Conservation (phyloP, 768 basidiomycete species). For the Boletus sp. region DNA sequence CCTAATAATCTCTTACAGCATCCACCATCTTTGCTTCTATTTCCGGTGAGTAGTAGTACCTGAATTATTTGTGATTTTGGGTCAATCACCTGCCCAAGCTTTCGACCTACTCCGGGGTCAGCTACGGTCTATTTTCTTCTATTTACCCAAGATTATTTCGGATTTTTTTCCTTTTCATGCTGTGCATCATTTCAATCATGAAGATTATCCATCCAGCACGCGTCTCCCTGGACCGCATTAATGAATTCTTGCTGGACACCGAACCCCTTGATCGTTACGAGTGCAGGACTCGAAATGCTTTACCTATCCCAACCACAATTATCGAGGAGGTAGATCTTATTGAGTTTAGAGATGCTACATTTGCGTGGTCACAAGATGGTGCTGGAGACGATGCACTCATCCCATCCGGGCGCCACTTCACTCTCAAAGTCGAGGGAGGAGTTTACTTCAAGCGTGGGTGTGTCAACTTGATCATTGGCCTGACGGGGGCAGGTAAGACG, state of each 20-base stretch:
- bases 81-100: neutral
- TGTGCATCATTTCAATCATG: too few species aligned
- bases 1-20: neutral
- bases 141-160: neutral
- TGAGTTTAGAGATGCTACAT: neutral
- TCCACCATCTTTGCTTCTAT: constrained; percentile 2
- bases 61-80: too few species aligned
- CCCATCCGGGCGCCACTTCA: neutral
- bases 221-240: neutral
- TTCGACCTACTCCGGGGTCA: neutral
- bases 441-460: neutral
- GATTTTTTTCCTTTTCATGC: neutral
- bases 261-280: neutral
- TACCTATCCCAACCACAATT: neutral
- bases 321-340: neutral
- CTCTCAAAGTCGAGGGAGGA: neutral
- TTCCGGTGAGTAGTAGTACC: neutral
- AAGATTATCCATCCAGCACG: neutral
- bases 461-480: neutral
- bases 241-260: neutral
- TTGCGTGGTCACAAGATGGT: neutral
- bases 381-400: neutral
- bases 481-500: neutral
- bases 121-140: neutral
- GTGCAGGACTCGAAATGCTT: neutral